Evolutionary conservation across 2,329 filamentous ascomycete species (phyloP).

Genomic region (Clonostachys byssicola): DNA sequence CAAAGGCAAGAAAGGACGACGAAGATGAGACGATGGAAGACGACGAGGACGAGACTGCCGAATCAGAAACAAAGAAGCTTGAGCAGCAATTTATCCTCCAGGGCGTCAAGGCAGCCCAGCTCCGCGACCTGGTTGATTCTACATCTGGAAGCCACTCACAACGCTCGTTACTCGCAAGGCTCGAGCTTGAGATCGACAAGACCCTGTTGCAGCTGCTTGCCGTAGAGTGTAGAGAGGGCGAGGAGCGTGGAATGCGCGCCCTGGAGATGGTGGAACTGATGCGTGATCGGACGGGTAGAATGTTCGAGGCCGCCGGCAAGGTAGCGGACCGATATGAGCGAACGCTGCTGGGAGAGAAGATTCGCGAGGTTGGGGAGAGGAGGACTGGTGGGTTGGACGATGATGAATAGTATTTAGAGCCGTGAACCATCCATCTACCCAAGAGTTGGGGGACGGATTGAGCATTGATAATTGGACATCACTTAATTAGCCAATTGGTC

Average conservation of each 20-base stretch:
- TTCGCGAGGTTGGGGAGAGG: slow-evolving; percentile 76
- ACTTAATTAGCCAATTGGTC: too few relatives aligned
- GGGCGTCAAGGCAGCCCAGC: slow-evolving; percentile 66
- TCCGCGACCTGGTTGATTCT: slow-evolving; percentile 68
- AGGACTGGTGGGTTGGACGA: slow-evolving; percentile 58
- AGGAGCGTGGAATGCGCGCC: slow-evolving; percentile 91
- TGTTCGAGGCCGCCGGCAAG: slow-evolving; percentile 88
- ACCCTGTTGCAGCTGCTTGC: slow-evolving; percentile 84
- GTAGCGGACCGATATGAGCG: slow-evolving; percentile 83
- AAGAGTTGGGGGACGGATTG: not conserved
- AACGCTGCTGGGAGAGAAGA: slow-evolving; percentile 82
- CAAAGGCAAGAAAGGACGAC: slow-evolving; percentile 23
- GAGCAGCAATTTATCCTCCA: slow-evolving; percentile 81
- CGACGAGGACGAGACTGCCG: slow-evolving; percentile 24
- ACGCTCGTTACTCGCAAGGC: slow-evolving; percentile 60
- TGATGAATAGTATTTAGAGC: slow-evolving; percentile 30
- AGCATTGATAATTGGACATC: not conserved
- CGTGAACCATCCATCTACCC: not conserved
- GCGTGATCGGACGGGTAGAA: slow-evolving; percentile 78
- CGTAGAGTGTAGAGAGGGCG: slow-evolving; percentile 84
- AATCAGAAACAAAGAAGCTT: slow-evolving; percentile 47
- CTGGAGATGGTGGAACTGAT: slow-evolving; percentile 86
- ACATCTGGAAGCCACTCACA: slow-evolving; percentile 57
- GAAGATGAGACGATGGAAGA: slow-evolving; percentile 19
- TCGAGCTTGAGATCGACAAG: slow-evolving; percentile 87